Evolutionary conservation across 768 basidiomycete genomes (phyloP).

Genomic region (Lactifluus hygrophoroides): DNA sequence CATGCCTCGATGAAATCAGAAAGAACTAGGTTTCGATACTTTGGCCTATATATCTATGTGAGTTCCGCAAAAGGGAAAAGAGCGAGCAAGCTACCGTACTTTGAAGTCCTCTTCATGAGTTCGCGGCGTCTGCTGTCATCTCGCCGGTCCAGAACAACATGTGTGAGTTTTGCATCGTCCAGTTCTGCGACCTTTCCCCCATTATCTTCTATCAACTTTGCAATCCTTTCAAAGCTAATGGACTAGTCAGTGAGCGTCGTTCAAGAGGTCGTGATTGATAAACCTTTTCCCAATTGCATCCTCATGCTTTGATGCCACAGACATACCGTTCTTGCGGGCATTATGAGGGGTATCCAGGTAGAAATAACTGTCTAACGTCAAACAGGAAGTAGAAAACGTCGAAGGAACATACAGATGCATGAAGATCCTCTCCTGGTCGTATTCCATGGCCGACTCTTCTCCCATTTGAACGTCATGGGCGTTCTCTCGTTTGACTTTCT

Average conservation of each 20-base stretch:
- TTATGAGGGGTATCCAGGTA: slow-evolving; percentile 81
- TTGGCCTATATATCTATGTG: slow-evolving; percentile 40
- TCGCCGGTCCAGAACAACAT: slow-evolving; percentile 76
- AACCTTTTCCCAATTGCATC: slow-evolving; percentile 47
- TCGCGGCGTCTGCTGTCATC: slow-evolving; percentile 66
- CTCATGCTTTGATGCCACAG: slow-evolving; percentile 44
- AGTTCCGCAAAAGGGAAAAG: not conserved
- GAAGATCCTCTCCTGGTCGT: slow-evolving; percentile 75
- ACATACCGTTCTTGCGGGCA: slow-evolving; percentile 56
- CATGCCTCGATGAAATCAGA: slow-evolving; percentile 72
- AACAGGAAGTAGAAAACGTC: not conserved
- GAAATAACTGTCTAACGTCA: slow-evolving; percentile 49
- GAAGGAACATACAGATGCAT: slow-evolving; percentile 55
- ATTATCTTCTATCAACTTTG: slow-evolving; percentile 47
- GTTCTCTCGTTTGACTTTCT: not conserved
- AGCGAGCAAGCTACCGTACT: slow-evolving; percentile 33
- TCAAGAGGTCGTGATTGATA: slow-evolving; percentile 18
- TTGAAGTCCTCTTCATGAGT: slow-evolving; percentile 60
- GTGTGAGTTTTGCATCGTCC: slow-evolving; percentile 73
- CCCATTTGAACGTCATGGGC: slow-evolving; percentile 44
- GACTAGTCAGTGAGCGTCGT: not conserved
- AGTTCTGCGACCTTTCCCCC: slow-evolving; percentile 69
- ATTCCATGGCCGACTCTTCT: slow-evolving; percentile 62
- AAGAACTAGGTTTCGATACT: slow-evolving; percentile 68
- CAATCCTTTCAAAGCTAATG: slow-evolving; percentile 47